These are phyloP conservation scores for Scedosporium apiospermum DNA, from an alignment of 2,329 filamentous ascomycete genomes.

Conservation along the genomic window DNA sequence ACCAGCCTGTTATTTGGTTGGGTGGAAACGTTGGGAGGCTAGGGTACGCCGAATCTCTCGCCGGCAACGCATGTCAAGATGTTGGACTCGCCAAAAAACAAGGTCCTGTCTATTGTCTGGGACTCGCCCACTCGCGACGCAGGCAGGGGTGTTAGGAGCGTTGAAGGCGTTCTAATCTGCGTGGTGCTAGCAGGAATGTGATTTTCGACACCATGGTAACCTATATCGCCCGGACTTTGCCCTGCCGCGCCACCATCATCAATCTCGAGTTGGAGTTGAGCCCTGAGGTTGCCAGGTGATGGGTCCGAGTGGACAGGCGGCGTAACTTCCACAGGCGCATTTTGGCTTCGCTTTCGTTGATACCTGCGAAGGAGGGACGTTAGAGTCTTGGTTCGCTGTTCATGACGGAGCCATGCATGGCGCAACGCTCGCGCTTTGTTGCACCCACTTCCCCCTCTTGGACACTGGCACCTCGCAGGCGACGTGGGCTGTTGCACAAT, in stretches of 20 bases:
- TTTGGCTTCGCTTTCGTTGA: neutral
- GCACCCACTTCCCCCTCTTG: slow-evolving; percentile 20
- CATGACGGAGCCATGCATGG: neutral
- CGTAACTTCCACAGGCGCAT: neutral
- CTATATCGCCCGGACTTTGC: neutral
- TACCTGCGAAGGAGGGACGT: neutral
- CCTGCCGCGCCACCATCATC: neutral
- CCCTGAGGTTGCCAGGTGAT: neutral
- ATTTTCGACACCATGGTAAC: neutral
- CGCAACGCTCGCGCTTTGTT: neutral
- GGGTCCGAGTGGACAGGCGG: neutral
- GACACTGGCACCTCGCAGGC: slow-evolving; percentile 23
- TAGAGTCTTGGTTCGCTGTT: neutral
- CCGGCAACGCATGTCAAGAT: slow-evolving; percentile 11
- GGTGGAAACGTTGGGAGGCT: slow-evolving; percentile 23
- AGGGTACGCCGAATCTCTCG: slow-evolving; percentile 21
- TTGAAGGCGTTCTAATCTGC: neutral
- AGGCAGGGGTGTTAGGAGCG: neutral
- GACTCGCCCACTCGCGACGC: neutral
- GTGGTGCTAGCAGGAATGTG: neutral
- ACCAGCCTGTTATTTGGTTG: neutral
- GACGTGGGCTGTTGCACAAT: slow-evolving; percentile 18
- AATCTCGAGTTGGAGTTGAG: neutral
- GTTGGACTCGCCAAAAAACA: slow-evolving; percentile 35
- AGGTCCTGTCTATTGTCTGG: neutral